Base-by-base conservation (phyloP, 495 filamentous ascomycete species). In the Clavariopsis aquatica region DNA sequence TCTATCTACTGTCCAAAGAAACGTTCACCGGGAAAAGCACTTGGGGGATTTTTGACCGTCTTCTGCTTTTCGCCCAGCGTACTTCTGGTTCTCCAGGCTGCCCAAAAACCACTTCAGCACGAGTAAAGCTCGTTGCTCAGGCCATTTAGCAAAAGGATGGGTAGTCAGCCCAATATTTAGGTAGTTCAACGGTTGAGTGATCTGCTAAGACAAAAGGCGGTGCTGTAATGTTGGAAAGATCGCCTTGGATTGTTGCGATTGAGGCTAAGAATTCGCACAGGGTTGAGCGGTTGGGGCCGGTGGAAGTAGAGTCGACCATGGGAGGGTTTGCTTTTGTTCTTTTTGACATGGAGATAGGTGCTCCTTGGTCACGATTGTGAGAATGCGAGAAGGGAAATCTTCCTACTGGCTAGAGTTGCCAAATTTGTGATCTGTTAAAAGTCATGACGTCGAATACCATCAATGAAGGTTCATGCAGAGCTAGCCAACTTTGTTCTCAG, bases 31-130 rank as follows among this genome's bases (percentile, higher is more conserved):
- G 72, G 71, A 51, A 75, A 73, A 12, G 73, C 71, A 53, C 74
- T 75, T 27, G 74, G 61, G 0, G 73, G 72, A 36, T 74, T 75
- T 49, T 75, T 75, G 26, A 72, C 71, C 69, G 3, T 72, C 65
- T 34, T 27, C 53, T 28, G 49, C 45, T 6, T 68, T 43, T n/a
- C 70, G 53, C 6, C 73, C 73, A 13, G 67, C 71, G 41, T 72
- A 74, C 38, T 69, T 65, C 31, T 75, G 72, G 52, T 69, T 64
- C 57, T 64, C 65, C 8, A 75, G 51, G 8, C 59, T 60, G 3
- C 57, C 34, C 4, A 74, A 49, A 49, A 74, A 73, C 64, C 65
- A 68, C 53, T 75, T 75, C n/a, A 71, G 57, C 0, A 74, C 72
- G 31, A 68, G 49, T 15, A 75, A 59, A 0, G 71, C 45, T 22